These are phyloP conservation scores for Ogataea wickerhamii DNA, from an alignment of 805 yeast genomes.

Conservation along the genomic window DNA sequence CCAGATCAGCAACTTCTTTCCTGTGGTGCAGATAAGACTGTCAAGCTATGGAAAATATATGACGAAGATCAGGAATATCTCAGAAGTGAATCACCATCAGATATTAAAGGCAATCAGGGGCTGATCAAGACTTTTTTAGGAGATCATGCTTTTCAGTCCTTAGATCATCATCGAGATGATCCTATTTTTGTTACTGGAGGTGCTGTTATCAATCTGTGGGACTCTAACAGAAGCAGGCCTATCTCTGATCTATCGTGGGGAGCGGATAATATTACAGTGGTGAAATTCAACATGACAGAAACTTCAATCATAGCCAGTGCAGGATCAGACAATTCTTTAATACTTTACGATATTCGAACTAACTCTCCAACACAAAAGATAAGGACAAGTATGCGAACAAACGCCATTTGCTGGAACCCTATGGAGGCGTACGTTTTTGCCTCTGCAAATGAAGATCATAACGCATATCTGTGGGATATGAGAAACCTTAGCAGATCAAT, in stretches of 20 bases:
- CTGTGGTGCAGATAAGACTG: slow-evolving; percentile 86
- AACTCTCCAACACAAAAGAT: slow-evolving; percentile 90
- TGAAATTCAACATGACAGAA: slow-evolving; percentile 86
- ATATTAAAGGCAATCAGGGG: slow-evolving; percentile 40
- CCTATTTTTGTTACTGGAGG: slow-evolving; percentile 89
- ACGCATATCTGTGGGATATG: slow-evolving; percentile 94
- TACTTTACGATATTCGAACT: slow-evolving; percentile 86
- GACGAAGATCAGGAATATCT: slow-evolving; percentile 30
- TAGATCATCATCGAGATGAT: slow-evolving; percentile 82
- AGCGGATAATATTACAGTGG: slow-evolving; percentile 81
- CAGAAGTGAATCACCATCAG: slow-evolving; percentile 33
- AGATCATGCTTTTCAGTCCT: slow-evolving; percentile 74
- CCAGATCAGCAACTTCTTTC: slow-evolving; percentile 60
- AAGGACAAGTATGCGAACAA: slow-evolving; percentile 76
- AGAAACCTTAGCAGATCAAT: slow-evolving; percentile 77
- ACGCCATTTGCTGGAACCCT: slow-evolving; percentile 93
- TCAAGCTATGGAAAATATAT: slow-evolving; percentile 83
- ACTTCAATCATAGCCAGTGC: slow-evolving; percentile 85
- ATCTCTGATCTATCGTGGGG: slow-evolving; percentile 88
- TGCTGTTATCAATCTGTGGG: slow-evolving; percentile 89
- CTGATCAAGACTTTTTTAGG: slow-evolving; percentile 77
- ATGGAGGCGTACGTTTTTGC: slow-evolving; percentile 96
- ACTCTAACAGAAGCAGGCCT: slow-evolving; percentile 73
- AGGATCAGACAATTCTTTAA: slow-evolving; percentile 86
- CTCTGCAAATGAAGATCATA: slow-evolving; percentile 91